phyloP scores from a whole-genome alignment of 2,329 filamentous ascomycete genomes.

The Didymella sp. region DNA sequence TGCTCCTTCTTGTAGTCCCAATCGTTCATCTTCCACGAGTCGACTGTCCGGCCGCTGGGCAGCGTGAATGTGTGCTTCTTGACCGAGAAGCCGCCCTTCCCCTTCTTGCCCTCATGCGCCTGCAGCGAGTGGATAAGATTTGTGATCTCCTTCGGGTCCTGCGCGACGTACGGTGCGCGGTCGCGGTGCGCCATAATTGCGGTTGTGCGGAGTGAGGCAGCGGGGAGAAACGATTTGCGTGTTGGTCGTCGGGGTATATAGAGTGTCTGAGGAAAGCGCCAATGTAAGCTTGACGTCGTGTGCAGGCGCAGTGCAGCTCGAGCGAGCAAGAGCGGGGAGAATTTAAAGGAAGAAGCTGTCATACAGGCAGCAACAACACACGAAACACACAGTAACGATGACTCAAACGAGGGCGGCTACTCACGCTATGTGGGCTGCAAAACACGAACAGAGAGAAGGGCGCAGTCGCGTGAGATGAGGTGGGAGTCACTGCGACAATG shows the following conservation, averaged over 20 bases:
- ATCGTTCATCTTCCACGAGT: conserved; percentile 93
- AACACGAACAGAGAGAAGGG: conserved; percentile 15
- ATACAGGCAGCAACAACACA: conserved; percentile 28
- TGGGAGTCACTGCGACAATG: conserved; percentile 18
- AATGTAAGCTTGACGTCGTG: conserved; percentile 8
- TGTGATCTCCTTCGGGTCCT: conserved; percentile 72
- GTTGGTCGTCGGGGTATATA: conserved; percentile 1
- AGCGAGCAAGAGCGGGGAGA: conserved; percentile 23
- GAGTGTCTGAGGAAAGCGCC: conserved; percentile 1
- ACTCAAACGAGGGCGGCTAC: conserved; percentile 28
- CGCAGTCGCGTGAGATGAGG: conserved; percentile 9
- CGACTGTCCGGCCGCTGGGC: conserved; percentile 70
- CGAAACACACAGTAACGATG: conserved; percentile 15
- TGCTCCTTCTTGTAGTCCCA: conserved; percentile 92
- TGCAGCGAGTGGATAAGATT: conserved; percentile 71
- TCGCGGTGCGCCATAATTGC: conserved; percentile 60
- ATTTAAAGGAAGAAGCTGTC: conserved; percentile 22
- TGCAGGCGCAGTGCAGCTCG: not conserved
- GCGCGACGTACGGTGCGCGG: conserved; percentile 67
- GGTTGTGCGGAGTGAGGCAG: not conserved
- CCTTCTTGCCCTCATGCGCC: conserved; percentile 56
- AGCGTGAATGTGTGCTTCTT: conserved; percentile 83
- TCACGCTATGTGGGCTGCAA: conserved; percentile 15
- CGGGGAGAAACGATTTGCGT: conserved; percentile 6
- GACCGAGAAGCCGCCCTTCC: conserved; percentile 67